Evolutionary conservation across 2,329 filamentous ascomycete species (phyloP).

Genomic region (Pseudopithomyces maydicus): DNA sequence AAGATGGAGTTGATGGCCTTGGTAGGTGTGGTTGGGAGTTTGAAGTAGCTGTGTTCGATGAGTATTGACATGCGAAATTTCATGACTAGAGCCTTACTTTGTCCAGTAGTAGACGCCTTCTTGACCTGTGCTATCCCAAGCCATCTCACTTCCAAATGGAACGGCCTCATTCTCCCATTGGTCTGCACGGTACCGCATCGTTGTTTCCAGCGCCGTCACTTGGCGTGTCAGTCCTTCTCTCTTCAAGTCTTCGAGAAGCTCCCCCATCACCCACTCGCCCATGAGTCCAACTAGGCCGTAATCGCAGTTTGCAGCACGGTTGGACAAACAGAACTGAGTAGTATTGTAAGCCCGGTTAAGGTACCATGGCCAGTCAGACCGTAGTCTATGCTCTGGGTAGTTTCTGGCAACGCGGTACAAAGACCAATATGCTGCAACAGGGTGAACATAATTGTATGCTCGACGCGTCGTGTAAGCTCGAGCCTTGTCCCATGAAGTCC

Average conservation of each 20-base stretch:
- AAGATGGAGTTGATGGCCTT: conserved; percentile 63
- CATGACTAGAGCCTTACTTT: conserved; percentile 26
- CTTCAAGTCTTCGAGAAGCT: conserved; percentile 58
- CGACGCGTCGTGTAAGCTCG: conserved; percentile 55
- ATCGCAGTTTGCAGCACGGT: conserved; percentile 41
- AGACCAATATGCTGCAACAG: conserved; percentile 61
- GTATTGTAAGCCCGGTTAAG: conserved; percentile 60
- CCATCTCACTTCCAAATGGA: conserved; percentile 66
- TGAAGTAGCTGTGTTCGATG: conserved; percentile 50
- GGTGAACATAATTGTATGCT: conserved; percentile 66
- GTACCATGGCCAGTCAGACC: conserved; percentile 60
- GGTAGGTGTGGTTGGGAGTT: conserved; percentile 48
- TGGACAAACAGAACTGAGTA: conserved; percentile 43
- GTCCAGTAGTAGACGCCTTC: conserved; percentile 67
- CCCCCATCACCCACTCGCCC: conserved; percentile 64
- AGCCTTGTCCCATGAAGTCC: conserved; percentile 58
- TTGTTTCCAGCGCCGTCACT: conserved; percentile 48
- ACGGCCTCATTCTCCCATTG: conserved; percentile 58
- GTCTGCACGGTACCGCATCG: conserved; percentile 57
- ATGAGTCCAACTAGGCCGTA: conserved; percentile 60
- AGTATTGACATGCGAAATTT: not conserved
- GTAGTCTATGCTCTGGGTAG: conserved; percentile 52
- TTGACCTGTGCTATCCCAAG: conserved; percentile 67
- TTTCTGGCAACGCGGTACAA: conserved; percentile 60
- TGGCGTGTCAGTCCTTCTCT: conserved; percentile 52